Evolutionary conservation across 2,329 filamentous ascomycete species (phyloP).

Genomic region (Monosporascus sp.): DNA sequence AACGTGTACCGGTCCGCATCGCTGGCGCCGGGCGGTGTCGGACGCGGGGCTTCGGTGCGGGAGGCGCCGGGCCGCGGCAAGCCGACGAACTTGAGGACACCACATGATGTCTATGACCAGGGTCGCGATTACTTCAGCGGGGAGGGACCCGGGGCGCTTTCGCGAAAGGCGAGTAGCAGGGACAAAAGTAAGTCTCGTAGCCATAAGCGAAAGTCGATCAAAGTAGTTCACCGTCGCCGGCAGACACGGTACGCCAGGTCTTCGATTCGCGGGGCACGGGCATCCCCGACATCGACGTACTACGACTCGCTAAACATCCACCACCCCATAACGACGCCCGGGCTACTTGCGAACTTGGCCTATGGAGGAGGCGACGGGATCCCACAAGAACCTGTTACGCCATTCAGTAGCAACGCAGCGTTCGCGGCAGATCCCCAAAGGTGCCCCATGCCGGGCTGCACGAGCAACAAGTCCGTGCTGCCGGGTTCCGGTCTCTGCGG

Average conservation of each 20-base stretch:
- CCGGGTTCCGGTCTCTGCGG: conserved; percentile 9
- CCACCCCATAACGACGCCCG: background rate
- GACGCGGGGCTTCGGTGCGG: background rate
- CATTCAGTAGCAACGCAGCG: background rate
- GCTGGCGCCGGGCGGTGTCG: background rate
- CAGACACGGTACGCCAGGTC: background rate
- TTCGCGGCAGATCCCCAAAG: background rate
- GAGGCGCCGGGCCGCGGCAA: background rate
- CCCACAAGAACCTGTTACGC: background rate
- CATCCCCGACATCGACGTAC: background rate
- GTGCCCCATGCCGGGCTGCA: conserved; percentile 17
- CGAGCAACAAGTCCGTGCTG: conserved; percentile 7
- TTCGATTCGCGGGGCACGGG: background rate
- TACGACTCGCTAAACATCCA: background rate
- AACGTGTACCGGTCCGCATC: conserved; percentile 1
- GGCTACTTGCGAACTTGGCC: background rate
- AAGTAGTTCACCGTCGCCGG: background rate
- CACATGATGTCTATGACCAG: background rate
- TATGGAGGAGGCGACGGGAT: background rate
- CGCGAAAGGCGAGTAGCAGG: background rate
- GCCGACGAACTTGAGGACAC: background rate
- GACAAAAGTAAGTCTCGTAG: background rate
- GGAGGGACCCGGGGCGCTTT: background rate
- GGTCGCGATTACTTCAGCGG: background rate
- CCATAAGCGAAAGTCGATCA: background rate